A percentile compares a stretch with the other conserved stretches of the same genome.
These are phyloP conservation scores for Tolypocladium amazonense DNA, from an alignment of 2,329 filamentous ascomycete genomes.

Conservation along the genomic window DNA sequence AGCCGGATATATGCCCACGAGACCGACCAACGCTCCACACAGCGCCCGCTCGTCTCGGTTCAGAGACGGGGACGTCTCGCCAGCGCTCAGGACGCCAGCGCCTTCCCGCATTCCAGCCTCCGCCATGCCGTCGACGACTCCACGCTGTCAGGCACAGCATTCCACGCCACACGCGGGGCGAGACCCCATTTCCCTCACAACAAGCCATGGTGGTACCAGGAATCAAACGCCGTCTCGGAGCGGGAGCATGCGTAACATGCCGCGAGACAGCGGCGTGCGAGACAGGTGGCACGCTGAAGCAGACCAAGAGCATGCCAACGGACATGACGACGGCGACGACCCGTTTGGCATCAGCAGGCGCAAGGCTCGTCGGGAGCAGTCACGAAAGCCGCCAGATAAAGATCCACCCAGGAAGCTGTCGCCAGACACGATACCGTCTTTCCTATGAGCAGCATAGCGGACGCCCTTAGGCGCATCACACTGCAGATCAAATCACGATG, in stretches of 20 bases:
- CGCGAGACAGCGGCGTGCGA: not conserved
- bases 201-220: not conserved
- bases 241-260: not conserved
- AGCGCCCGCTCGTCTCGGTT: not conserved
- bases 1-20: not conserved
- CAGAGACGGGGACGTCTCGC: not conserved
- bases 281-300: not conserved
- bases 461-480: not conserved
- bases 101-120: not conserved
- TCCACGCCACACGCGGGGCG: not conserved
- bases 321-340: conserved; percentile 19
- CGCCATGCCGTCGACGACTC: not conserved
- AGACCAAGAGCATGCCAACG: not conserved
- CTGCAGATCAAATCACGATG: not conserved
- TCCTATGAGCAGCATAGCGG: conserved; percentile 15
- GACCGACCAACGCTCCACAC: not conserved
- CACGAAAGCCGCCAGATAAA: conserved; percentile 10
- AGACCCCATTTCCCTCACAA: not conserved
- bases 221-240: not conserved
- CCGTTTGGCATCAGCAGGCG: conserved; percentile 23
- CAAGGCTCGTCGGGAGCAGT: conserved; percentile 17
- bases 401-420: conserved; percentile 8
- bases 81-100: not conserved
- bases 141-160: not conserved
- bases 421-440: conserved; percentile 25